phyloP scores from a whole-genome alignment of 345 rosid genomes.

The Turritis glabra region DNA sequence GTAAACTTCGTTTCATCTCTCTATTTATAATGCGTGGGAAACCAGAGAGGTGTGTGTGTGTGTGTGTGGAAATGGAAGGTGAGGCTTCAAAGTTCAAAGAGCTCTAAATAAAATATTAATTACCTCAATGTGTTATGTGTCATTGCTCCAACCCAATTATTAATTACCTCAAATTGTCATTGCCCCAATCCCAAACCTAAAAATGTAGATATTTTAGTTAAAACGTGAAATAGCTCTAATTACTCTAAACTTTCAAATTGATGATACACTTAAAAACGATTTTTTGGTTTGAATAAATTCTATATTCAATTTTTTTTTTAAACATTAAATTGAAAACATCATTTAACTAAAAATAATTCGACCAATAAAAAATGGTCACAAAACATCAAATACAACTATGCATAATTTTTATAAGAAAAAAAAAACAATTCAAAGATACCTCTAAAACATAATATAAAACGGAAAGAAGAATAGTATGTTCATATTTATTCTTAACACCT shows the following conservation, averaged over 20 bases:
- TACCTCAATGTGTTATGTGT: not conserved
- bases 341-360: too few species aligned
- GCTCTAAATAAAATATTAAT: not conserved
- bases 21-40: slow-evolving; percentile 39
- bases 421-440: not conserved
- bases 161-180: not conserved
- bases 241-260: too few species aligned
- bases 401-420: not conserved
- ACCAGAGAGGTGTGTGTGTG: slow-evolving; percentile 34
- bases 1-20: slow-evolving; percentile 21
- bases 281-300: too few species aligned
- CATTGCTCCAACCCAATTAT: not conserved
- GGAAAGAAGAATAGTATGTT: not conserved
- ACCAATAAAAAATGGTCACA: too few species aligned
- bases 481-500: too few species aligned
- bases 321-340: too few species aligned
- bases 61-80: slow-evolving; percentile 5
- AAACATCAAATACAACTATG: not conserved
- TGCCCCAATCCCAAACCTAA: too few species aligned
- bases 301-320: too few species aligned
- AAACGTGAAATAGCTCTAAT: too few species aligned
- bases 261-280: too few species aligned
- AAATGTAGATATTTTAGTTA: too few species aligned
- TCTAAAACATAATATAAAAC: not conserved
- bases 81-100: slow-evolving; percentile 34